These are phyloP conservation scores for Selenicereus undatus DNA, from an alignment of 148 eudicot genomes.

Conservation along the genomic window DNA sequence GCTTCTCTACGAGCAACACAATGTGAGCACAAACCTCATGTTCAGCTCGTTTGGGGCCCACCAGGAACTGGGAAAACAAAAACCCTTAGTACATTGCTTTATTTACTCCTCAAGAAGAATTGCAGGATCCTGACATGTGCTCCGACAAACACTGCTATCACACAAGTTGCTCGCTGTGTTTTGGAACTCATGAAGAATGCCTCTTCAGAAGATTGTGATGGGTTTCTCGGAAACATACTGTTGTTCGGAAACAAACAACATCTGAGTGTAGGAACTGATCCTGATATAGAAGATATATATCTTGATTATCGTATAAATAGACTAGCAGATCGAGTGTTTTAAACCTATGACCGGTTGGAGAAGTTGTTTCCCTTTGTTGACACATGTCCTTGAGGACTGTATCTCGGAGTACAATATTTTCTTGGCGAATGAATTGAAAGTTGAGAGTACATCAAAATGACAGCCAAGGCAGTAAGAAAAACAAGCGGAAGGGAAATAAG, in stretches of 20 bases:
- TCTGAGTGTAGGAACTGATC: slow-evolving; percentile 36
- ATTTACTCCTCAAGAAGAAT: slow-evolving; percentile 32
- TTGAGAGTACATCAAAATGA: too few relatives aligned
- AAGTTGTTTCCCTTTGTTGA: slow-evolving; percentile 41
- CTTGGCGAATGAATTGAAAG: slow-evolving; percentile 43
- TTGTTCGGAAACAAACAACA: slow-evolving; percentile 59
- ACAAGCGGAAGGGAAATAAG: too few relatives aligned
- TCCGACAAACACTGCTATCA: slow-evolving; percentile 55
- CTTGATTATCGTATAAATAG: slow-evolving; percentile 50
- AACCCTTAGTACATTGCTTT: slow-evolving; percentile 43
- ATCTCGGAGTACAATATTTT: slow-evolving; percentile 44
- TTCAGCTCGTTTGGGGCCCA: slow-evolving; percentile 62
- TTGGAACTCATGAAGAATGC: slow-evolving; percentile 30
- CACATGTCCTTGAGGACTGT: slow-evolving; percentile 57
- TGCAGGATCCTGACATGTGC: slow-evolving; percentile 43
- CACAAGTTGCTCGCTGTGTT: slow-evolving; percentile 51
- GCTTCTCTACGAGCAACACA: slow-evolving; percentile 35
- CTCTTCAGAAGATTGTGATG: slow-evolving; percentile 21
- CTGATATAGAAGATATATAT: slow-evolving; percentile 42
- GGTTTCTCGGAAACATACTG: slow-evolving; percentile 47
- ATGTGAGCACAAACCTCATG: slow-evolving; percentile 34
- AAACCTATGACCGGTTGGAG: slow-evolving; percentile 57
- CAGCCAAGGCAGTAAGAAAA: too few relatives aligned
- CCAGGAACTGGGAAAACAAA: slow-evolving; percentile 67
- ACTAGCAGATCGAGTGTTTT: slow-evolving; percentile 45